These are phyloP conservation scores for Hibiscus tridactylites DNA, from an alignment of 345 rosid species.

Conservation along the genomic window DNA sequence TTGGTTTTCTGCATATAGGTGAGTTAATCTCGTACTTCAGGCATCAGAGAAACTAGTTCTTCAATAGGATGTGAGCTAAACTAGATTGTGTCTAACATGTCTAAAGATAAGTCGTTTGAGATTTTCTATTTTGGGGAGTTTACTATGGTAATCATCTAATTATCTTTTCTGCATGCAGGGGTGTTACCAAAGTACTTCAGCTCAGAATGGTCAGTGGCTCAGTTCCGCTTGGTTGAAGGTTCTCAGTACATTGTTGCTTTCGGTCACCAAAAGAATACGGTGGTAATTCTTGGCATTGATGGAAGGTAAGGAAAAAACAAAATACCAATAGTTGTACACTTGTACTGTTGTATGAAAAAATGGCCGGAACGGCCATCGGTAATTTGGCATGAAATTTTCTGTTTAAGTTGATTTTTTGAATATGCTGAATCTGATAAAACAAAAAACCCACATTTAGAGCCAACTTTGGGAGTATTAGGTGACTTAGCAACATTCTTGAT, in stretches of 20 bases:
- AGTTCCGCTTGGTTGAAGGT: constrained; percentile 80
- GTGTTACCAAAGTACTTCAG: constrained; percentile 94
- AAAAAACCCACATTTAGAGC: not conserved
- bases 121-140: not conserved
- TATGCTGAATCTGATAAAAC: not conserved
- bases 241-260: constrained; percentile 79
- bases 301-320: constrained; percentile 55
- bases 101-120: not conserved
- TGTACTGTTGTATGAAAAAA: not conserved
- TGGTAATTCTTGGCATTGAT: constrained; percentile 87
- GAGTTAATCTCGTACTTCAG: not conserved
- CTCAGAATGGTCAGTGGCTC: constrained; percentile 97
- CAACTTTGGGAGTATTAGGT: not conserved
- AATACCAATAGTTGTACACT: too few species aligned
- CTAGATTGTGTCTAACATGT: not conserved
- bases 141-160: not conserved
- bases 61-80: not conserved
- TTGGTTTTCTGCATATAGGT: not conserved
- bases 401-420: not conserved
- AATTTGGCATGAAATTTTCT: not conserved
- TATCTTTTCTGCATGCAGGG: constrained; percentile 35
- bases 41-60: not conserved
- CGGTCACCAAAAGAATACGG: constrained; percentile 83
- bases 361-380: not conserved
- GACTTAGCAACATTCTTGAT: constrained; percentile 2